phyloP scores from a whole-genome alignment of 1,284 basidiomycete species.

The Rhodotorula mucilaginosa region DNA sequence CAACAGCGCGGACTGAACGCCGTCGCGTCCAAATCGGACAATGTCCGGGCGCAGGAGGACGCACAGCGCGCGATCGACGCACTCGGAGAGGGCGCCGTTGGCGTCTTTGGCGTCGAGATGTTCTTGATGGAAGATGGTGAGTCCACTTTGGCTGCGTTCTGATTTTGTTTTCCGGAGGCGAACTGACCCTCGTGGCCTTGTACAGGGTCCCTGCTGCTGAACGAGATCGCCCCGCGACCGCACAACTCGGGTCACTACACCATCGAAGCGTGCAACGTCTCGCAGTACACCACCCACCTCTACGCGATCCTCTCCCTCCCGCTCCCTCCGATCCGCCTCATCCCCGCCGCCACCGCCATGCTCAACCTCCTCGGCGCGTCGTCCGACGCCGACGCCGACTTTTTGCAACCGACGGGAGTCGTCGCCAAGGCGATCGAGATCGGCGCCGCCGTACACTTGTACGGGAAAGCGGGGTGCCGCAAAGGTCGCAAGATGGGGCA shows the following conservation, averaged over 20 bases:
- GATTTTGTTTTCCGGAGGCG: no score
- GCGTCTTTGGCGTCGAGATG: conserved; percentile 98
- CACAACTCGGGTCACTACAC: conserved; percentile 99
- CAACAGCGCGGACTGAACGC: conserved; percentile 24
- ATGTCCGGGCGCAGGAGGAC: conserved; percentile 63
- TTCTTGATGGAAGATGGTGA: conserved; percentile 84
- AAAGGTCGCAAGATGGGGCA: conserved; percentile 98
- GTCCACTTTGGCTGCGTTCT: conserved; percentile 33
- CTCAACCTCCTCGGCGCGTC: conserved; percentile 87
- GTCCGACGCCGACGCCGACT: conserved; percentile 26
- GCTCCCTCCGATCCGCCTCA: conserved; percentile 81
- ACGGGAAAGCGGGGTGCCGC: conserved; percentile 86
- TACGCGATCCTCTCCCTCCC: conserved; percentile 91
- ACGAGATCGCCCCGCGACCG: conserved; percentile 98
- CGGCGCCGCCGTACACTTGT: conserved; percentile 85
- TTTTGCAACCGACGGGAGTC: conserved; percentile 32
- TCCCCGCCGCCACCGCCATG: conserved; percentile 86
- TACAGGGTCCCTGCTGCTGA: conserved; percentile 74
- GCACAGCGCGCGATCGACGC: conserved; percentile 81
- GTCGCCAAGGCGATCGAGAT: conserved; percentile 57
- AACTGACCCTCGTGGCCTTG: not conserved
- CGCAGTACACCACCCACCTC: conserved; percentile 97
- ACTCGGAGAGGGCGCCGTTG: conserved; percentile 71
- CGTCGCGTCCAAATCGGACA: conserved; percentile 40
- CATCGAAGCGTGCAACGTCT: conserved; percentile 95